A percentile compares a stretch with the other conserved stretches of the same genome.
phyloP scores from a whole-genome alignment of 1,284 basidiomycete species.

The Boletus austroedulis region DNA sequence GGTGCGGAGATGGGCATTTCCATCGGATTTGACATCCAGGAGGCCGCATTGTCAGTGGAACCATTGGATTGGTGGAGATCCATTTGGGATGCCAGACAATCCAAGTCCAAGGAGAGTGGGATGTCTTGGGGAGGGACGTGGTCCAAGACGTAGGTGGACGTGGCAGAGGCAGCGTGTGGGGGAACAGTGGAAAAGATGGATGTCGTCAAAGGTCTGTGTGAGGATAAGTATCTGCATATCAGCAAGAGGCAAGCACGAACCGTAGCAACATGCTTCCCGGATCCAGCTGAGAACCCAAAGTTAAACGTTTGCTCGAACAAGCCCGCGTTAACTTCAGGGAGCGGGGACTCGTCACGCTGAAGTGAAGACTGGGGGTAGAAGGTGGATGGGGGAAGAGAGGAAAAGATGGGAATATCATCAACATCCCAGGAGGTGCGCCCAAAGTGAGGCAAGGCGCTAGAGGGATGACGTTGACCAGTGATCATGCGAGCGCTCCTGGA shows the following conservation, averaged over 20 bases:
- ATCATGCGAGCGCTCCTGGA: slow-evolving; percentile 41
- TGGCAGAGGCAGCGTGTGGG: slow-evolving; percentile 17
- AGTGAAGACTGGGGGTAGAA: slow-evolving; percentile 28
- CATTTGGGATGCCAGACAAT: slow-evolving; percentile 1
- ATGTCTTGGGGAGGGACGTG: slow-evolving; percentile 21
- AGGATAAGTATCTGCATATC: neutral
- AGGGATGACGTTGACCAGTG: slow-evolving; percentile 36
- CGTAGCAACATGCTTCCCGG: slow-evolving; percentile 16
- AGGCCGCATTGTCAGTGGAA: slow-evolving; percentile 2
- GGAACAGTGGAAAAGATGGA: slow-evolving; percentile 27
- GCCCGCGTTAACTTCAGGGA: slow-evolving; percentile 50
- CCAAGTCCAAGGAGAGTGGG: slow-evolving; percentile 7
- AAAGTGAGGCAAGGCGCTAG: slow-evolving; percentile 30
- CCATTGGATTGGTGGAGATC: slow-evolving; percentile 12
- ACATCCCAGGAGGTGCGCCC: slow-evolving; percentile 28
- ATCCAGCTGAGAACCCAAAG: slow-evolving; percentile 27
- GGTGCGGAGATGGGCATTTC: slow-evolving; percentile 35
- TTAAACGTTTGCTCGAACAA: slow-evolving; percentile 49
- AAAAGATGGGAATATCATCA: slow-evolving; percentile 17
- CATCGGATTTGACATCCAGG: slow-evolving; percentile 11
- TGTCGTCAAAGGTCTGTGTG: slow-evolving; percentile 24
- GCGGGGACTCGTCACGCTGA: slow-evolving; percentile 43
- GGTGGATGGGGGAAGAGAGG: slow-evolving; percentile 2
- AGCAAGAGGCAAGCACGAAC: slow-evolving; percentile 16
- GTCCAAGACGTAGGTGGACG: slow-evolving; percentile 29